These are phyloP conservation scores for Edaphochlamys debaryana DNA, from an alignment of 139 green algal species.

Conservation along the genomic window DNA sequence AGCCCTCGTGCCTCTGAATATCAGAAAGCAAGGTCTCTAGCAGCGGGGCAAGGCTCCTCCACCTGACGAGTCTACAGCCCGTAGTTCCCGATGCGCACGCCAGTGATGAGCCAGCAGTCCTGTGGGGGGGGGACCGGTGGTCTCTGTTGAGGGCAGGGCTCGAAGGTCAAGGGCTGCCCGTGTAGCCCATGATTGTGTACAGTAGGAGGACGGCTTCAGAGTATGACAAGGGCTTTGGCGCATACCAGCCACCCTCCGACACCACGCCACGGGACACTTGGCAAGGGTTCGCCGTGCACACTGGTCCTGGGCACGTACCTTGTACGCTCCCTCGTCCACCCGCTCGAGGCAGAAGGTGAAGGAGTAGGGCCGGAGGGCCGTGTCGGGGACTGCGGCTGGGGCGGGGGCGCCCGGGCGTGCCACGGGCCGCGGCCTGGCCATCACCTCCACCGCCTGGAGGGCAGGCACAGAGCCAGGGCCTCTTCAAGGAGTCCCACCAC, in stretches of 20 bases:
- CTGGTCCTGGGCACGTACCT: too few relatives aligned
- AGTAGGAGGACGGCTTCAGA: too few relatives aligned
- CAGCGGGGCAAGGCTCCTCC: too few relatives aligned
- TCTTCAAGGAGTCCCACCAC: too few relatives aligned
- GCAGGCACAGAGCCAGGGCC: too few relatives aligned
- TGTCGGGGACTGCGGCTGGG: not conserved
- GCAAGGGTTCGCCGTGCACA: not conserved
- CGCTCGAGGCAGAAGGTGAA: slow-evolving; percentile 75
- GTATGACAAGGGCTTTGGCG: too few relatives aligned
- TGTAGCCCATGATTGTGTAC: too few relatives aligned
- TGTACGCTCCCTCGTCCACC: slow-evolving; percentile 44
- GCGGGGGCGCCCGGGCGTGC: not conserved
- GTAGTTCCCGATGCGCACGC: slow-evolving; percentile 64
- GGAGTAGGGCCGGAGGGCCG: slow-evolving; percentile 41
- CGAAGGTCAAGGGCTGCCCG: too few relatives aligned
- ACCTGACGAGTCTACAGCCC: slow-evolving; percentile 17
- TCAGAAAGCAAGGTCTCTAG: too few relatives aligned
- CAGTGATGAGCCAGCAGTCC: slow-evolving; percentile 65
- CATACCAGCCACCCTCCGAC: not conserved
- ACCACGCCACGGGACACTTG: not conserved
- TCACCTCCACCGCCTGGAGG: slow-evolving; percentile 52
- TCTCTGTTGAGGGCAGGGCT: too few relatives aligned
- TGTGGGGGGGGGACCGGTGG: not conserved
- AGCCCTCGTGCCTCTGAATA: too few relatives aligned
- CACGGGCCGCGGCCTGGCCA: not conserved